Evolutionary conservation across 208 protist genomes (phyloP).

Genomic region (Herpetomonas samuelpessoai): DNA sequence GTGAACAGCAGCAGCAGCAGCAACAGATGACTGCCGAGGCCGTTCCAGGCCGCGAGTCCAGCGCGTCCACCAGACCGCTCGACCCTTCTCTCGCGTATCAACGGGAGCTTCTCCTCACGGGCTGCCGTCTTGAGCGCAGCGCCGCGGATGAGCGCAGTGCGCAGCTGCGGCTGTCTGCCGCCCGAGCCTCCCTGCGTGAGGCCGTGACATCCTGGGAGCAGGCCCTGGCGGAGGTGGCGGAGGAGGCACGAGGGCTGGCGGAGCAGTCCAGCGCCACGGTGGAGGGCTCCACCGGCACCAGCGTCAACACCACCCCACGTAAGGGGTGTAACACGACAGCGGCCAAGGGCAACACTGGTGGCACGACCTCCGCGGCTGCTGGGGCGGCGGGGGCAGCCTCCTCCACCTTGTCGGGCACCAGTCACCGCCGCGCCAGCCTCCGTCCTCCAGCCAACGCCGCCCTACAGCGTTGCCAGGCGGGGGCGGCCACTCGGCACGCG

Average conservation of each 20-base stretch:
- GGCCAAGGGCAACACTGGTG: no score
- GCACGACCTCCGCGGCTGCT: neutral
- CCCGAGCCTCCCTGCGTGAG: neutral
- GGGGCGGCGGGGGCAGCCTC: constrained; percentile 1
- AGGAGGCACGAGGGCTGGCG: neutral
- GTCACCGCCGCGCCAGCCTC: constrained; percentile 14
- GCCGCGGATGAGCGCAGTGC: neutral
- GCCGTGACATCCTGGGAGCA: neutral
- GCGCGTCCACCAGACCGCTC: neutral
- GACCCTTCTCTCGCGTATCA: neutral
- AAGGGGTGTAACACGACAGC: no score
- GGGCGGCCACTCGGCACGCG: constrained; percentile 11
- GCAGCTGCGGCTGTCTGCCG: neutral
- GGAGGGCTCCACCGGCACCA: no score
- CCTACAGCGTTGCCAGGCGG: constrained; percentile 8
- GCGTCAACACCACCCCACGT: no score
- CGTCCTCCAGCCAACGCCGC: neutral
- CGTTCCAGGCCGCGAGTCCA: neutral
- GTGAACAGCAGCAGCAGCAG: neutral
- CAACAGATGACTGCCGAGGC: neutral
- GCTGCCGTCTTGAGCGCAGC: neutral
- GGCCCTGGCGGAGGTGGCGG: neutral
- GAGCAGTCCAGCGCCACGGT: no score
- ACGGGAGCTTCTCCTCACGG: neutral
- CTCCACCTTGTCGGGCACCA: constrained; percentile 4